Evolutionary conservation across 2,329 filamentous ascomycete genomes (phyloP).

Genomic region (Triangularia verruculosa): DNA sequence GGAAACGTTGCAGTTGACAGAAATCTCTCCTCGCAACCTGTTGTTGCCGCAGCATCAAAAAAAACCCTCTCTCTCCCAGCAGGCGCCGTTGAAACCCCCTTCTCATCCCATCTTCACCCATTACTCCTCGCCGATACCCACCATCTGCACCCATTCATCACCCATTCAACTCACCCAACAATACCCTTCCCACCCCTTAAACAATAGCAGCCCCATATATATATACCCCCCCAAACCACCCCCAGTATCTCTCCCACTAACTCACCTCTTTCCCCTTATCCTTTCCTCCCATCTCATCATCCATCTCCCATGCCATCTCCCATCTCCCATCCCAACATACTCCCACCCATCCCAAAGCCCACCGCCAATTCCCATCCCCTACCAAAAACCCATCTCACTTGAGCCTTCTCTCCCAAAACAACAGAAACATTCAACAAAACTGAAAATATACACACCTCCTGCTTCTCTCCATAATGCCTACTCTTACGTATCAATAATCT

Average conservation of each 20-base stretch:
- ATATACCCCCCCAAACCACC: background rate
- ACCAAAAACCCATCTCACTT: slow-evolving; percentile 12
- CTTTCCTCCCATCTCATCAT: background rate
- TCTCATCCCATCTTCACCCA: too few species aligned
- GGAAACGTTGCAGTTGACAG: too few species aligned
- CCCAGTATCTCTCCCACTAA: background rate
- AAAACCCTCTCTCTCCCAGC: too few species aligned
- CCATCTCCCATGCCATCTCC: background rate
- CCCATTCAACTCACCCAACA: too few species aligned
- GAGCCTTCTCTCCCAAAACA: too few species aligned
- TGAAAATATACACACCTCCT: slow-evolving; percentile 24
- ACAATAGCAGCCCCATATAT: too few species aligned
- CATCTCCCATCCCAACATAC: background rate
- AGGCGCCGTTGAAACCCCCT: too few species aligned
- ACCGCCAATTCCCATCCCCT: background rate
- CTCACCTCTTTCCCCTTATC: background rate
- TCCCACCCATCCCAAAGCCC: background rate
- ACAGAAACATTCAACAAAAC: background rate
- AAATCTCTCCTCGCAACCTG: background rate
- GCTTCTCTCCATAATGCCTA: slow-evolving; percentile 22
- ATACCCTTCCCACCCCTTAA: too few species aligned
- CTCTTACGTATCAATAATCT: background rate
- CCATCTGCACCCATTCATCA: too few species aligned
- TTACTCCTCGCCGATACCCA: too few species aligned
- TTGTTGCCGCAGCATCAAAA: background rate